phyloP scores from a whole-genome alignment of 2,329 filamentous ascomycete genomes.

The Ophiocordyceps camponoti-rufipedis region DNA sequence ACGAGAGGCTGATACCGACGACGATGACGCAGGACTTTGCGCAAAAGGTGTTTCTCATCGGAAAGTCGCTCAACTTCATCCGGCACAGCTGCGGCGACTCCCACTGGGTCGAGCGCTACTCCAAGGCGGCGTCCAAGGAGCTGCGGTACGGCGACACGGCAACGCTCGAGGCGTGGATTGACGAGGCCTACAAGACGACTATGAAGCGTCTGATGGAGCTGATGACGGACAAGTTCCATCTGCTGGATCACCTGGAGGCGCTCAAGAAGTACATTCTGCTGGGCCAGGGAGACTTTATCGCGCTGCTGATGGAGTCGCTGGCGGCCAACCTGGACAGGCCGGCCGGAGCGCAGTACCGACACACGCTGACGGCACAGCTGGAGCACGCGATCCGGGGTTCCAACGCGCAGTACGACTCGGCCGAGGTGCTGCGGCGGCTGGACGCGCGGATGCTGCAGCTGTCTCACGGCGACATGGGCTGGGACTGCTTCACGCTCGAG shows the following conservation, averaged over 20 bases:
- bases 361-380: conserved; percentile 91
- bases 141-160: conserved; percentile 85
- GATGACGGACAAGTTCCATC: conserved; percentile 87
- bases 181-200: conserved; percentile 92
- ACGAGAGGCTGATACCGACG: conserved; percentile 71
- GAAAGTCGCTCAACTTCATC: conserved; percentile 96
- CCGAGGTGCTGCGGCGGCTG: conserved; percentile 76
- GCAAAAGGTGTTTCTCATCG: conserved; percentile 90
- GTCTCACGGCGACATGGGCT: conserved; percentile 90
- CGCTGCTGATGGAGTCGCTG: conserved; percentile 88
- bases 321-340: conserved; percentile 85
- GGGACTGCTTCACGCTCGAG: conserved; percentile 97
- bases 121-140: conserved; percentile 80
- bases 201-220: conserved; percentile 89
- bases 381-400: conserved; percentile 95
- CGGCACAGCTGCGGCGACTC: conserved; percentile 88
- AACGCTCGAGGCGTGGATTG: conserved; percentile 80
- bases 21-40: conserved; percentile 91
- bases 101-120: conserved; percentile 89
- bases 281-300: conserved; percentile 93
- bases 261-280: conserved; percentile 90
- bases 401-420: conserved; percentile 87
- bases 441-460: conserved; percentile 98
- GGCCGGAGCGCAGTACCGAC: conserved; percentile 90
- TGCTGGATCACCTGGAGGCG: conserved; percentile 81